phyloP scores from a whole-genome alignment of 2,329 filamentous ascomycete genomes.

The Diaporthe sp. region DNA sequence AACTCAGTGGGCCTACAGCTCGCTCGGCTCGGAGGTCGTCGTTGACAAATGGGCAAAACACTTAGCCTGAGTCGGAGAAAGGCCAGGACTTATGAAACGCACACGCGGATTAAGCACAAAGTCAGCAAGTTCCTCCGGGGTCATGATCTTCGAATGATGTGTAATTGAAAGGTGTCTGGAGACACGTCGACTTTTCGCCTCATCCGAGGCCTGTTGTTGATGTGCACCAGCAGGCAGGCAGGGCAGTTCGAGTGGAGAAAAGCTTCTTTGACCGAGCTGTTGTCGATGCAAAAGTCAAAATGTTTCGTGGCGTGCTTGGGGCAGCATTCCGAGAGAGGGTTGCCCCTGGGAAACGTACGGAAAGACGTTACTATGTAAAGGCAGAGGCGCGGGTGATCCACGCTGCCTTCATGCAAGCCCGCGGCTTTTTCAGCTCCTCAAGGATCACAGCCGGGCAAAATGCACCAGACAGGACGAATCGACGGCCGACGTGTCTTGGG shows the following conservation, averaged over 20 bases:
- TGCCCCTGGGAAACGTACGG: constrained; percentile 34
- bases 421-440: constrained; percentile 41
- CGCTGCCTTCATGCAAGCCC: constrained; percentile 35
- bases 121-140: constrained; percentile 8
- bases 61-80: constrained; percentile 4
- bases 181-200: constrained; percentile 37
- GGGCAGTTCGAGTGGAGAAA: constrained; percentile 26
- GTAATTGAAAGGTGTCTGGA: background rate
- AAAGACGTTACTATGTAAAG: constrained; percentile 13
- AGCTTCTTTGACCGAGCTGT: constrained; percentile 28
- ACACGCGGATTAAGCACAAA: constrained; percentile 14
- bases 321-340: constrained; percentile 34
- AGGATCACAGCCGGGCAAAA: constrained; percentile 36
- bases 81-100: constrained; percentile 26
- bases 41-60: constrained; percentile 35
- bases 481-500: background rate
- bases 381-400: constrained; percentile 37
- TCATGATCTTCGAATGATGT: constrained; percentile 21
- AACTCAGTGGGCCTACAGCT: background rate
- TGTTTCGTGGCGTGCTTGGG: constrained; percentile 32
- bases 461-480: constrained; percentile 27
- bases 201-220: constrained; percentile 9
- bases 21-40: constrained; percentile 2
- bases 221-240: constrained; percentile 4
- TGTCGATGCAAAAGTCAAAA: constrained; percentile 34